Evolutionary conservation across 306 rosid species (phyloP), one percentile per base, ranked within the genome.

Genomic region (Citrullus mucosospermus): DNA sequence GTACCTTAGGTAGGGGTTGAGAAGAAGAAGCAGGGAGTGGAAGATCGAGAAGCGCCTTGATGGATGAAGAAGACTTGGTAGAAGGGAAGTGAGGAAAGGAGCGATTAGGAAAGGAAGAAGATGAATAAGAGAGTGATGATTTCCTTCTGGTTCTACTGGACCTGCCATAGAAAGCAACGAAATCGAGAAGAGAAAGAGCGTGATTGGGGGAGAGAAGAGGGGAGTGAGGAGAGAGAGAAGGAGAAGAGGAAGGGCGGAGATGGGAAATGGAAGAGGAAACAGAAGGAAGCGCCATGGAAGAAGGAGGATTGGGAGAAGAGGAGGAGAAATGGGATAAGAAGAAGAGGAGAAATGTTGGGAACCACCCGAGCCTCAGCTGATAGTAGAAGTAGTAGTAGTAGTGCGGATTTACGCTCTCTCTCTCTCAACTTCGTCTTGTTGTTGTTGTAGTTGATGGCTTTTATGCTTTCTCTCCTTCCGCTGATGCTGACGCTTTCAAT

Each of bases 251-350:
- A 63, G 81, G 80, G 5, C 76, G 86, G 38, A 92, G 86, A 18
- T 85, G 95, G 56, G 92, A 59, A 62, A 88, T 36, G 60, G 92
- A 85, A 43, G 88, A 78, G 18, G 82, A 57, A 76, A 87, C 84
- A 6, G 93, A 76, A 78, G 88, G 89, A 65, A 90, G 75, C 82
- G 97, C 99, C 99, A 94, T 94, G 36, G 69, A 76, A 34, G 89
- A 81, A 85, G 82, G 85, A 83, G 82, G 72, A 66, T 25, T 59
- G 78, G 55, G 63, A 80, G 70, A 67, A 86, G 69, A 75, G 75
- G 57, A 53, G 66, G 76, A 59, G 74, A 78, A 83, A 82, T 83
- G 92, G 90, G 89, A 89, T 85, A 83, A 81, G 60, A 28, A 20
- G 16, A 48, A 5, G 76, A 9, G 72, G 83, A 81, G 78, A 86